Evolutionary conservation across 768 basidiomycete species (phyloP).

Genomic region (Calocybe gangraenosa): DNA sequence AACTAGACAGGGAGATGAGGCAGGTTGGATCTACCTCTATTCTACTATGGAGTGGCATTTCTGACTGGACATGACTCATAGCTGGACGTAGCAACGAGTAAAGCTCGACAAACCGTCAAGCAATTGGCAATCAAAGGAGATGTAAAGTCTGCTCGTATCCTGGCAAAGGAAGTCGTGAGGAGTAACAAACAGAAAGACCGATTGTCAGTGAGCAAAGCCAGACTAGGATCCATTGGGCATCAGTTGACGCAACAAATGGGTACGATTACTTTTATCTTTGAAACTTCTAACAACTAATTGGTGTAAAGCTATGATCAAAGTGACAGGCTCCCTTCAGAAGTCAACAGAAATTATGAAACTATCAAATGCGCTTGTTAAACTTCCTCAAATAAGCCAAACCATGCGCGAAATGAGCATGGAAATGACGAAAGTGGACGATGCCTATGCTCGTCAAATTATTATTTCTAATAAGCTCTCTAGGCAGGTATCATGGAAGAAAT

Average conservation of each 20-base stretch:
- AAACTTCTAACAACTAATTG: neutral
- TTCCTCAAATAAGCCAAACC: slow-evolving; percentile 86
- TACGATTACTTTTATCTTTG: slow-evolving; percentile 34
- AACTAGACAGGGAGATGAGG: slow-evolving; percentile 90
- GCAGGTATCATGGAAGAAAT: slow-evolving; percentile 98
- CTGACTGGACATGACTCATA: slow-evolving; percentile 27
- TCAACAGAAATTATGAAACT: slow-evolving; percentile 99
- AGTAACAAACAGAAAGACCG: slow-evolving; percentile 94
- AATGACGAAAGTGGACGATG: slow-evolving; percentile 84
- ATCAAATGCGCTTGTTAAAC: slow-evolving; percentile 86
- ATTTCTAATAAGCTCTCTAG: slow-evolving; percentile 33
- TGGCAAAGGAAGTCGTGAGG: slow-evolving; percentile 92
- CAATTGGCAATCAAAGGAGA: slow-evolving; percentile 90
- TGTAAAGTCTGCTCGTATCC: slow-evolving; percentile 85
- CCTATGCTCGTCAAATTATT: neutral
- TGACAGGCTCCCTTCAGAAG: slow-evolving; percentile 96
- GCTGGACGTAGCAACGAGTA: slow-evolving; percentile 80
- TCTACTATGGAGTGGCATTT: slow-evolving; percentile 12
- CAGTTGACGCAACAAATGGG: slow-evolving; percentile 92
- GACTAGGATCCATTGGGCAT: slow-evolving; percentile 83
- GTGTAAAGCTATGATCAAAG: slow-evolving; percentile 83
- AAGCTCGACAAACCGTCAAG: slow-evolving; percentile 79
- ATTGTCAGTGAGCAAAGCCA: slow-evolving; percentile 88
- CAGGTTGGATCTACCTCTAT: slow-evolving; percentile 57
- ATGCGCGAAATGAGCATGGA: slow-evolving; percentile 99